Percentiles rank a stretch among this genome's conserved stretches.
These are phyloP conservation scores for Exophiala bonariae DNA, from an alignment of 2,329 filamentous ascomycete species.

Conservation along the genomic window DNA sequence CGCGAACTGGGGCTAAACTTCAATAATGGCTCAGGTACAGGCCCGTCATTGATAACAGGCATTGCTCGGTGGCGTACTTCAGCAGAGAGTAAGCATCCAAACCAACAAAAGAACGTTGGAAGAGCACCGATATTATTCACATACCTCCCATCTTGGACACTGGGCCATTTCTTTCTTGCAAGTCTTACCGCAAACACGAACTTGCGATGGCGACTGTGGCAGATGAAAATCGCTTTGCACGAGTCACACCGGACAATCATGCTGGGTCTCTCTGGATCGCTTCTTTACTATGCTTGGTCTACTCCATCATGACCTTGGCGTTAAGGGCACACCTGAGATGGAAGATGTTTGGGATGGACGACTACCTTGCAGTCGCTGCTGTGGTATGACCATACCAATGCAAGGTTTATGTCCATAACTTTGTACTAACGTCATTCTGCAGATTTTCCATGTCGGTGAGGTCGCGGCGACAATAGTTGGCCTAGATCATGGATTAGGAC, in stretches of 20 bases:
- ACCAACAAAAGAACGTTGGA: no score
- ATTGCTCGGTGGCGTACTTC: no score
- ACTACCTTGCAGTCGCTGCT: constrained; percentile 19
- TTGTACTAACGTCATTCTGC: not conserved
- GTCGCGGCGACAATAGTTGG: constrained; percentile 27
- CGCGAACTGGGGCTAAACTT: no score
- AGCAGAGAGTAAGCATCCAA: no score
- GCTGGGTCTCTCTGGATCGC: constrained; percentile 25
- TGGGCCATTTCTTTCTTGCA: no score
- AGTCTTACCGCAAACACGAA: no score
- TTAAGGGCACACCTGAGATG: constrained; percentile 20
- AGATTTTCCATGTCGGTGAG: constrained; percentile 28
- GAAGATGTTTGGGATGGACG: constrained; percentile 23
- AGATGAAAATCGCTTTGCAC: constrained; percentile 18
- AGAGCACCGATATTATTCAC: no score
- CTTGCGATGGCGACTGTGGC: constrained; percentile 8
- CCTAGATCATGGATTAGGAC: constrained; percentile 29
- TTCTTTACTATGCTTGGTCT: constrained; percentile 22
- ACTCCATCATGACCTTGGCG: constrained; percentile 20
- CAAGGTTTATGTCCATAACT: no score
- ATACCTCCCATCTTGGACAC: no score
- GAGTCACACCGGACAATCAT: constrained; percentile 23
- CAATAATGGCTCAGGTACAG: no score
- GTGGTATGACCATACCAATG: constrained; percentile 7
- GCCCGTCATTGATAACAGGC: no score